Evolutionary conservation across 1,284 basidiomycete genomes (phyloP).

Genomic region (Apiotrichum brassicae): DNA sequence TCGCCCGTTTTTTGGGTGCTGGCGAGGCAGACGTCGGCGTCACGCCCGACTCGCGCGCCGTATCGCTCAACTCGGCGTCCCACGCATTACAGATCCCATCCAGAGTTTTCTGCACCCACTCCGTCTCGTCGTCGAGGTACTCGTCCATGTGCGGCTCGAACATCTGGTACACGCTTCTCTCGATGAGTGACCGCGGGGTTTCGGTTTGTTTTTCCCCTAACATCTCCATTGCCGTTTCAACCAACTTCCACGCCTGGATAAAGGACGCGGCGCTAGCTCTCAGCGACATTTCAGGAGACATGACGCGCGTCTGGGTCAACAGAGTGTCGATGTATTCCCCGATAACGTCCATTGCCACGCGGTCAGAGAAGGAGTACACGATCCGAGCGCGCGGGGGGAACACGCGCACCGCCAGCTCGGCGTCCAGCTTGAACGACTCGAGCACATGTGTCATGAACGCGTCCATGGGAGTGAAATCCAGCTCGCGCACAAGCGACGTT

Average conservation of each 20-base stretch:
- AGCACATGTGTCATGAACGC: slow-evolving; percentile 71
- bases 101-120: slow-evolving; percentile 68
- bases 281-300: slow-evolving; percentile 68
- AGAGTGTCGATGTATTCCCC: slow-evolving; percentile 79
- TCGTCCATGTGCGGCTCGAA: slow-evolving; percentile 95
- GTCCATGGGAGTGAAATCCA: slow-evolving; percentile 91
- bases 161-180: slow-evolving; percentile 83
- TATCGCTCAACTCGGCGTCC: slow-evolving; percentile 51
- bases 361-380: slow-evolving; percentile 38
- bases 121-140: slow-evolving; percentile 88
- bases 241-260: slow-evolving; percentile 76
- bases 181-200: slow-evolving; percentile 53
- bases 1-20: neutral
- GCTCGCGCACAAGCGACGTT: slow-evolving; percentile 35
- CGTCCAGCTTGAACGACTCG: slow-evolving; percentile 62
- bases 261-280: slow-evolving; percentile 84
- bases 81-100: slow-evolving; percentile 70
- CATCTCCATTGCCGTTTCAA: slow-evolving; percentile 61
- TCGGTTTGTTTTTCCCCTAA: slow-evolving; percentile 35
- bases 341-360: slow-evolving; percentile 50
- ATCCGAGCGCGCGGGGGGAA: slow-evolving; percentile 62
- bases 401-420: slow-evolving; percentile 69
- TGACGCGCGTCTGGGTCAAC: slow-evolving; percentile 66
- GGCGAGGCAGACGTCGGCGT: neutral
- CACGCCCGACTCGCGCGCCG: neutral